Percentiles rank a stretch among this genome's conserved stretches.
These are phyloP conservation scores for Casuarina cunninghamiana DNA, from an alignment of 306 rosid species.

Conservation along the genomic window DNA sequence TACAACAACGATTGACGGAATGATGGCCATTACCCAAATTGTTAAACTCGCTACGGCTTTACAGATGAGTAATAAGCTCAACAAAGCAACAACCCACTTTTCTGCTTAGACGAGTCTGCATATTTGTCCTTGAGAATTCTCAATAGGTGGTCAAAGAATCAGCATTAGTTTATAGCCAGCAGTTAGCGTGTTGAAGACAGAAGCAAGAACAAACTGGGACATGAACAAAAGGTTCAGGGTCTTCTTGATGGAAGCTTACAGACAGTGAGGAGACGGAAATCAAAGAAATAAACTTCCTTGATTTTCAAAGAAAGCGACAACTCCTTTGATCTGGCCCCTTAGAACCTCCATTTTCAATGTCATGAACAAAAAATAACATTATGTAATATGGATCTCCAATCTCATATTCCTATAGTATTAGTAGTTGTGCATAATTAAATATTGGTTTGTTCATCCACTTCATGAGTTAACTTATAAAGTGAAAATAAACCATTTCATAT, in stretches of 20 bases:
- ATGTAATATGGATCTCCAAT: too few species aligned
- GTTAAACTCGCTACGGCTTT: neutral
- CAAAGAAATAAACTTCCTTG: constrained; percentile 30
- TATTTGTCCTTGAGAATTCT: neutral
- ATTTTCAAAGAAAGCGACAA: too few species aligned
- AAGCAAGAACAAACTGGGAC: constrained; percentile 61
- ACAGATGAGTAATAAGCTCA: neutral
- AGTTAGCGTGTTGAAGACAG: constrained; percentile 55
- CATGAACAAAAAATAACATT: too few species aligned
- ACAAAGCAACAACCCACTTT: neutral
- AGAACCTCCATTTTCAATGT: too few species aligned
- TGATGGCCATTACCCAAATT: neutral
- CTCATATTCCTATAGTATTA: too few species aligned
- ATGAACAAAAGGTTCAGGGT: constrained; percentile 80
- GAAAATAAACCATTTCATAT: too few species aligned
- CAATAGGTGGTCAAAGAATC: constrained; percentile 20
- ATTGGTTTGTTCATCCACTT: too few species aligned
- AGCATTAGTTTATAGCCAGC: constrained; percentile 46
- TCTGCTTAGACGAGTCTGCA: neutral
- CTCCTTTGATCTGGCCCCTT: too few species aligned
- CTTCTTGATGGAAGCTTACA: constrained; percentile 70
- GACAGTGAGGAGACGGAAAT: constrained; percentile 59
- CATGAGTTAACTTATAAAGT: too few species aligned
- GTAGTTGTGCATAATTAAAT: too few species aligned
- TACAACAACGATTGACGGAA: neutral